These are phyloP conservation scores for Rhizopus arrhizus DNA, from an alignment of 371 early-diverging fungal species.

Conservation along the genomic window DNA sequence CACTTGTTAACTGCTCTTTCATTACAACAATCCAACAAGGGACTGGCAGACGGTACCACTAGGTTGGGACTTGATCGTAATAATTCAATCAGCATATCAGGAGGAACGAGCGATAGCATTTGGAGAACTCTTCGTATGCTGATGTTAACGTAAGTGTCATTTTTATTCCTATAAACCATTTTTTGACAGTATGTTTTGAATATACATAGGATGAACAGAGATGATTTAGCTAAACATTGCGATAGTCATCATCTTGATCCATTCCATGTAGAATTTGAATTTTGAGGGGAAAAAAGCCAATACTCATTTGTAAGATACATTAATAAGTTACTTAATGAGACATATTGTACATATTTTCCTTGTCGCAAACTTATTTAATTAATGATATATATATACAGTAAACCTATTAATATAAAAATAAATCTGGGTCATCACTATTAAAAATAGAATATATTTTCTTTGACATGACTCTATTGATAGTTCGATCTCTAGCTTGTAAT, in stretches of 20 bases:
- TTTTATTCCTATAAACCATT: neutral
- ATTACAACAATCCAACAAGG: slow-evolving; percentile 60
- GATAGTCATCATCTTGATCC: slow-evolving; percentile 67
- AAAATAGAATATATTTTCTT: slow-evolving; percentile 60
- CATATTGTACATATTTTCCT: slow-evolving; percentile 19
- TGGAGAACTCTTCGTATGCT: slow-evolving; percentile 85
- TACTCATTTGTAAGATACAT: neutral
- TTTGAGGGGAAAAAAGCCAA: slow-evolving; percentile 42
- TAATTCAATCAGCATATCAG: slow-evolving; percentile 24
- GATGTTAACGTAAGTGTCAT: slow-evolving; percentile 57
- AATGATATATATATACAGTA: neutral
- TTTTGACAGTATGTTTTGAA: slow-evolving; percentile 1
- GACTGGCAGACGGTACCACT: slow-evolving; percentile 69
- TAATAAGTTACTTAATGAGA: neutral
- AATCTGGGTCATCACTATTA: slow-evolving; percentile 51
- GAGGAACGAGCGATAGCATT: slow-evolving; percentile 70
- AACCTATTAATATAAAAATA: slow-evolving; percentile 27
- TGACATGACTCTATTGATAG: slow-evolving; percentile 53
- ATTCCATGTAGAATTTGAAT: slow-evolving; percentile 79
- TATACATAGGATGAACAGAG: slow-evolving; percentile 54
- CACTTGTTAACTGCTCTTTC: slow-evolving; percentile 83
- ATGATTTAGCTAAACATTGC: slow-evolving; percentile 70
- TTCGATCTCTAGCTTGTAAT: slow-evolving; percentile 32
- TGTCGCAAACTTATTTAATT: slow-evolving; percentile 17
- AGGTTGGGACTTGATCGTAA: slow-evolving; percentile 52